Percentiles rank a stretch among this genome's conserved stretches.
Evolutionary conservation across 2,329 filamentous ascomycete genomes (phyloP).

Genomic region (Exserohilum rostratum): DNA sequence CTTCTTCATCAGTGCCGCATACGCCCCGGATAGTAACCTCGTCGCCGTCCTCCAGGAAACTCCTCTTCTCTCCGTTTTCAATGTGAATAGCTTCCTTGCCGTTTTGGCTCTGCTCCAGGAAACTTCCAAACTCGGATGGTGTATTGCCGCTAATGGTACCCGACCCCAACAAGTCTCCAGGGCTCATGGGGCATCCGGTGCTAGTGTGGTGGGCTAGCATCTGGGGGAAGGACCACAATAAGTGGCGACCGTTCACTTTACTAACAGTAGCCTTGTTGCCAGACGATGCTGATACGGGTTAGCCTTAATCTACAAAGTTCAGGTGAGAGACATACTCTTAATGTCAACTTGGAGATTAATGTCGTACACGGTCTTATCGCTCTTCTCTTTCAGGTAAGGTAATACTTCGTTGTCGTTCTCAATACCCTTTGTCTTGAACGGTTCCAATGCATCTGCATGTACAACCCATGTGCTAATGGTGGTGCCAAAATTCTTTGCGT

Average conservation of each 20-base stretch:
- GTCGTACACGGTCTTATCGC: slow-evolving; percentile 66
- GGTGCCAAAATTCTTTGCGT: slow-evolving; percentile 81
- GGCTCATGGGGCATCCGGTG: slow-evolving; percentile 74
- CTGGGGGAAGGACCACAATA: slow-evolving; percentile 83
- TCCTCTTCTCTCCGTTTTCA: slow-evolving; percentile 68
- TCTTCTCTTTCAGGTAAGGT: slow-evolving; percentile 69
- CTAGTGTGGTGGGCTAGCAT: slow-evolving; percentile 82
- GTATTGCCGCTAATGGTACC: slow-evolving; percentile 75
- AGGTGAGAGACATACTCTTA: slow-evolving; percentile 46
- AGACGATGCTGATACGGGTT: slow-evolving; percentile 45
- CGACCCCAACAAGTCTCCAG: slow-evolving; percentile 77
- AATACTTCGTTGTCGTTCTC: slow-evolving; percentile 62
- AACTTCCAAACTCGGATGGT: slow-evolving; percentile 66
- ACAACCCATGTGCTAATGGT: slow-evolving; percentile 82
- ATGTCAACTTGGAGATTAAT: slow-evolving; percentile 73
- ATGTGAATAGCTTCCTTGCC: slow-evolving; percentile 70
- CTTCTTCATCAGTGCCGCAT: slow-evolving; percentile 66
- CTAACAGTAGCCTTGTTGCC: slow-evolving; percentile 64
- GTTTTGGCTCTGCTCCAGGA: slow-evolving; percentile 73
- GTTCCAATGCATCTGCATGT: slow-evolving; percentile 74
- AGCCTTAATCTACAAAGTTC: slow-evolving; percentile 9
- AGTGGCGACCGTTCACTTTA: slow-evolving; percentile 66
- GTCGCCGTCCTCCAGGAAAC: slow-evolving; percentile 77
- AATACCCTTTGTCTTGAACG: slow-evolving; percentile 63
- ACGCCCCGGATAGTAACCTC: slow-evolving; percentile 69